Percentiles rank a stretch among this genome's conserved stretches.
These are phyloP conservation scores for Pittosporum tobira DNA, from an alignment of 129 eudicot species.

Conservation along the genomic window DNA sequence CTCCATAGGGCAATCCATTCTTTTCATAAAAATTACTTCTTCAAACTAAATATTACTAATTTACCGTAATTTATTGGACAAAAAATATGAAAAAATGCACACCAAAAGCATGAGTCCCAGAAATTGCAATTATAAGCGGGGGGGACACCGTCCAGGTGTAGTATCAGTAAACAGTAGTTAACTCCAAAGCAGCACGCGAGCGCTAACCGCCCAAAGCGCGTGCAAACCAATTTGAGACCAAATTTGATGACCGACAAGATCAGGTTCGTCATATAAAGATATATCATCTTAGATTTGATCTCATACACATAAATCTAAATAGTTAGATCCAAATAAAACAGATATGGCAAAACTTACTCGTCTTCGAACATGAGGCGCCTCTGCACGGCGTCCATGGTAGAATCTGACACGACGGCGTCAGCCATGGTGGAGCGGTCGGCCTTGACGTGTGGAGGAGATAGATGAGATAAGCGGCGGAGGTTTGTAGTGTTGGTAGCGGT, in stretches of 20 bases:
- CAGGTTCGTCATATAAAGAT: too few relatives aligned
- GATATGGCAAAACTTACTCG: slow-evolving; percentile 38
- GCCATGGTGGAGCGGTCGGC: slow-evolving; percentile 17
- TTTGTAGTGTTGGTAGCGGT: too few relatives aligned
- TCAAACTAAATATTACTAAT: not conserved
- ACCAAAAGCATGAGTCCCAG: not conserved
- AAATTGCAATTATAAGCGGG: not conserved
- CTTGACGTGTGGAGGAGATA: not conserved
- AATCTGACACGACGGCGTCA: slow-evolving; percentile 33
- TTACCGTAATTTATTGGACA: not conserved
- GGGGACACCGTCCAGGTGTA: not conserved
- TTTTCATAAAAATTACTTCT: too few relatives aligned
- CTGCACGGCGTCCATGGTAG: slow-evolving; percentile 76
- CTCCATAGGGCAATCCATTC: too few relatives aligned
- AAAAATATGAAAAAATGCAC: not conserved
- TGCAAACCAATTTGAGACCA: too few relatives aligned
- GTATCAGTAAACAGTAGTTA: too few relatives aligned
- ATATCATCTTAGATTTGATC: too few relatives aligned
- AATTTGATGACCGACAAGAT: too few relatives aligned
- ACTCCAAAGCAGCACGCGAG: too few relatives aligned
- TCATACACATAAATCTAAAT: too few relatives aligned
- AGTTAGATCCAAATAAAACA: not conserved
- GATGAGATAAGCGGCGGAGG: not conserved
- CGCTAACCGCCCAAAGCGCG: too few relatives aligned
- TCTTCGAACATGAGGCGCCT: slow-evolving; percentile 83